Conservation (phyloP, 768 basidiomycete genomes). For the Trichaptum fuscoviolaceum region DNA sequence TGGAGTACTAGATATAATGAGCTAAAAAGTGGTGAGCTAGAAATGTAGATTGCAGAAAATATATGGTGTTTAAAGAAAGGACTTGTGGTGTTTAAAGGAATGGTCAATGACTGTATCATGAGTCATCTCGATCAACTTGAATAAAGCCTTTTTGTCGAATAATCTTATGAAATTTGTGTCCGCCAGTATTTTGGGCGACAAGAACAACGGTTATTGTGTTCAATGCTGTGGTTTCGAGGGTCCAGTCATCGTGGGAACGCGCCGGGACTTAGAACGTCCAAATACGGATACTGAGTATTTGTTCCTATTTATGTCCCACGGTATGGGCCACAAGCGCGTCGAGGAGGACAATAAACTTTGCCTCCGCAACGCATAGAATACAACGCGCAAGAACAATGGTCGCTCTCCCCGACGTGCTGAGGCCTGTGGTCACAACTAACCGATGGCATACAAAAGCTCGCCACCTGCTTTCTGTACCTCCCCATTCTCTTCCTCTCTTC, state of each 20-base stretch:
- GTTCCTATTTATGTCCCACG: not conserved
- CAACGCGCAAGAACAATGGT: not conserved
- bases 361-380: not conserved
- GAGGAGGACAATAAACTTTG: not conserved
- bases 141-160: no score
- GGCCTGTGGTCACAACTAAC: not conserved
- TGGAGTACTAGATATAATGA: no score
- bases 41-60: no score
- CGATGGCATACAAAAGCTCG: slow-evolving; percentile 5
- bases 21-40: no score
- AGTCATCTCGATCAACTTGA: no score
- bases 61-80: no score
- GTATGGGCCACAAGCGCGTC: not conserved
- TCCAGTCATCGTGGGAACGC: not conserved
- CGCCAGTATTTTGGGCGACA: no score
- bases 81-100: no score
- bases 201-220: not conserved
- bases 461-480: not conserved
- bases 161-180: no score
- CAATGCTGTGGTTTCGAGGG: not conserved
- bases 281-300: not conserved
- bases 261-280: not conserved
- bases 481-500: slow-evolving; percentile 10
- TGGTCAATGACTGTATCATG: no score
- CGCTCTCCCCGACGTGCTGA: not conserved